These are phyloP conservation scores for Allium sativum DNA, from an alignment of 106 monocot genomes.

Conservation along the genomic window DNA sequence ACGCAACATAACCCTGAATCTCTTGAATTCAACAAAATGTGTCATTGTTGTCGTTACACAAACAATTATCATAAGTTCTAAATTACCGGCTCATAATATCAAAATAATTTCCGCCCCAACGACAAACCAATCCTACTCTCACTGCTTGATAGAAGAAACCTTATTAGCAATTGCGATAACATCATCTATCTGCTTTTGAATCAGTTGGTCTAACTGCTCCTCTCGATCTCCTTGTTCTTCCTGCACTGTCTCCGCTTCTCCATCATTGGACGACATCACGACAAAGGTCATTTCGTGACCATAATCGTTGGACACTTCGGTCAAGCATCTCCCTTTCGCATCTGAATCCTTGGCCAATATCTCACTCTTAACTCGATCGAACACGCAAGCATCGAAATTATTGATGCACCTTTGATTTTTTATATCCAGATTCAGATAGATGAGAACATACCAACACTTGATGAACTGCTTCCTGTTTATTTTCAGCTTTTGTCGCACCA, in stretches of 20 bases:
- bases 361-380: conserved; percentile 44
- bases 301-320: conserved; percentile 57
- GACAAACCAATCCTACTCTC: background rate
- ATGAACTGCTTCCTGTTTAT: conserved; percentile 89
- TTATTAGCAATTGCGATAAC: conserved; percentile 44
- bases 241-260: conserved; percentile 19
- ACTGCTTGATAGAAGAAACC: conserved; percentile 23
- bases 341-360: conserved; percentile 44
- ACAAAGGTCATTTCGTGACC: conserved; percentile 65
- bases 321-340: conserved; percentile 32
- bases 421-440: conserved; percentile 51
- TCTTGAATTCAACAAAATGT: too few species aligned
- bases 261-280: conserved; percentile 23
- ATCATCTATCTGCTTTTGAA: conserved; percentile 57
- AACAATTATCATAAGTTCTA: too few species aligned
- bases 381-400: conserved; percentile 46
- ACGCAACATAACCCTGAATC: too few species aligned
- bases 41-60: too few species aligned
- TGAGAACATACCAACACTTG: conserved; percentile 74
- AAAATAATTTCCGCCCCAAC: background rate
- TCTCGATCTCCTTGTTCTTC: conserved; percentile 33
- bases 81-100: too few species aligned
- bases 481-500: conserved; percentile 64
- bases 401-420: conserved; percentile 29
- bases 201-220: conserved; percentile 55